Evolutionary conservation across 2,329 filamentous ascomycete genomes (phyloP).

Genomic region (Metarhizium humberi): DNA sequence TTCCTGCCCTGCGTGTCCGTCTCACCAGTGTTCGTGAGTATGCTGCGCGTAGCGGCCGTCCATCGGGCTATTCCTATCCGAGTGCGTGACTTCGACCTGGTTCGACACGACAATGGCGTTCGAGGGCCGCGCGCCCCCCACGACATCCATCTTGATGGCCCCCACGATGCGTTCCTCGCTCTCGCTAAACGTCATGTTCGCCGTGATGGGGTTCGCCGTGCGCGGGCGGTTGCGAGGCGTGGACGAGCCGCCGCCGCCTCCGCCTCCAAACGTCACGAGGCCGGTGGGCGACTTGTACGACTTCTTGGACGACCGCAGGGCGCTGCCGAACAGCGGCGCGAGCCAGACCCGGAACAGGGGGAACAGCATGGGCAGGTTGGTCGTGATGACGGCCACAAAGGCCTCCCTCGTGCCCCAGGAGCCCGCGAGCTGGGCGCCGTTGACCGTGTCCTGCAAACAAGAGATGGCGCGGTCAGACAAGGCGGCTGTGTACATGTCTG

Average conservation of each 20-base stretch:
- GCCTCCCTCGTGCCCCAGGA: constrained; percentile 19
- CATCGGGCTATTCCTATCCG: constrained; percentile 10
- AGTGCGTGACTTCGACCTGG: constrained; percentile 25
- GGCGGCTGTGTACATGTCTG: too few relatives aligned
- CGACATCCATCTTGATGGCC: constrained; percentile 26
- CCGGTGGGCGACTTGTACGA: constrained; percentile 27
- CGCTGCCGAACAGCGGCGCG: constrained; percentile 8
- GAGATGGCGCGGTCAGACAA: background rate
- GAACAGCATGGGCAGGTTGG: constrained; percentile 32
- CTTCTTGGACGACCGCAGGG: constrained; percentile 25
- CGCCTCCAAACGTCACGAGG: constrained; percentile 31
- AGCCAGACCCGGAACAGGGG: constrained; percentile 18
- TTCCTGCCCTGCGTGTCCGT: background rate
- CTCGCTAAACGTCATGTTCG: constrained; percentile 27
- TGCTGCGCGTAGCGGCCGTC: background rate
- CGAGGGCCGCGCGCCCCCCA: constrained; percentile 15
- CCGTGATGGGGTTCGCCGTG: constrained; percentile 24
- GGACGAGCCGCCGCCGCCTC: constrained; percentile 21
- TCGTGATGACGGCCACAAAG: constrained; percentile 31
- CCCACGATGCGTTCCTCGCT: constrained; percentile 32
- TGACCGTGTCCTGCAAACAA: constrained; percentile 21
- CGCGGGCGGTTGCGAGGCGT: constrained; percentile 21
- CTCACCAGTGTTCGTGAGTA: constrained; percentile 9
- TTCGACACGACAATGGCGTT: constrained; percentile 32
- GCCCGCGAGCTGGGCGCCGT: background rate